A percentile compares a stretch with the other conserved stretches of the same genome.
phyloP scores from a whole-genome alignment of 352 stramenopile species.

The Globisporangium recalcitrans region DNA sequence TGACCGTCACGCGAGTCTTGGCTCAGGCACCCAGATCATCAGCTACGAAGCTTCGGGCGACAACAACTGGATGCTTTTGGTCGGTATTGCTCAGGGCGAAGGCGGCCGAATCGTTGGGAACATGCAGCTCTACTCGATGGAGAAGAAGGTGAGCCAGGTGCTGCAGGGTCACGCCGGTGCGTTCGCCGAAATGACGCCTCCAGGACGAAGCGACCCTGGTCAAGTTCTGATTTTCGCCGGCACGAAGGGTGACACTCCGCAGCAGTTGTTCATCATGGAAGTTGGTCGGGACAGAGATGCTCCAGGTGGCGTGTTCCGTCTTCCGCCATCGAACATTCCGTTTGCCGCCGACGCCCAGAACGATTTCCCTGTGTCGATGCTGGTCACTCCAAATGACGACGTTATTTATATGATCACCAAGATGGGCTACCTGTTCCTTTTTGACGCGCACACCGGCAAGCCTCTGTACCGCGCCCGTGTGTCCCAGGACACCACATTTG shows the following conservation, averaged over 20 bases:
- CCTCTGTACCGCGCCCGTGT: constrained; percentile 97
- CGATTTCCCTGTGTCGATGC: constrained; percentile 99
- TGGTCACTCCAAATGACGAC: constrained; percentile 89
- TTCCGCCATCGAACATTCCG: constrained; percentile 92
- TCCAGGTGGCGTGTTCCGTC: constrained; percentile 92
- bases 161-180: constrained; percentile 95
- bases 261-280: constrained; percentile 97
- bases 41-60: constrained; percentile 98
- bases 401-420: constrained; percentile 99
- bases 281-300: constrained; percentile 95
- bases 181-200: constrained; percentile 95
- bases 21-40: constrained; percentile 97
- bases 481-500: constrained; percentile 97
- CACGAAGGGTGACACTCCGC: constrained; percentile 73
- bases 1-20: constrained; percentile 94
- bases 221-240: constrained; percentile 87
- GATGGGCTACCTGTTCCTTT: constrained; percentile 99
- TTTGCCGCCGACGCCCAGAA: constrained; percentile 94
- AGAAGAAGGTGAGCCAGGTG: constrained; percentile 98
- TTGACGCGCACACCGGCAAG: constrained; percentile 98
- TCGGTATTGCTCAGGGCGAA: constrained; percentile 95
- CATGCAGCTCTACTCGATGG: constrained; percentile 98
- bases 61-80: constrained; percentile 97
- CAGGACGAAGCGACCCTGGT: constrained; percentile 89
- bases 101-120: constrained; percentile 93